Evolutionary conservation across 2,329 filamentous ascomycete species (phyloP), one percentile per base, ranked within the genome.

Genomic region (Venturia carpophila): DNA sequence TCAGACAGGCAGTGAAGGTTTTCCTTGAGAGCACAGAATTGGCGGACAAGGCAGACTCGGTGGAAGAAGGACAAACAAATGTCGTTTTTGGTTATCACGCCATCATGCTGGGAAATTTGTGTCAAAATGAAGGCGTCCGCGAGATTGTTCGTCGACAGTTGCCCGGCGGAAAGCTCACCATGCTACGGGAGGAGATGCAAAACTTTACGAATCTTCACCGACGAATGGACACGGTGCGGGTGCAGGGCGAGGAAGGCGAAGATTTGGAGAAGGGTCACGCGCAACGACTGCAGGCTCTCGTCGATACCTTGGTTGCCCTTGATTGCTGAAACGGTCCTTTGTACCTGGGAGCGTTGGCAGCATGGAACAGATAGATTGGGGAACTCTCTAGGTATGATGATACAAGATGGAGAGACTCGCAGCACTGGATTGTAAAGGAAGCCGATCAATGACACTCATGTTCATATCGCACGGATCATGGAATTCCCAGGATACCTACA

Each of bases 81-180:
- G 91, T 97, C 37, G 87, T 89, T 1, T 86, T 93, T 73, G 92
- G 91, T 19, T 97, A 96, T 73, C 80, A 97, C 30, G 87, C 91
- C 0, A 87, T 97, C 17, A 80, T 96, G 6, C 81, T 97, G 2
- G 91, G 91, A 21, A 94, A 92, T 69, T 78, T 97, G 30, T 92
- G 87, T 69, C 79, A 94, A 37, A 79, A 83, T 64, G 60, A 42
- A 3, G 11, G n/a, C 37, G 15, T 65, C 10, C 63, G 65, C 37
- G 13, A 43, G n/a, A 62, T 68, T 34, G 67, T 75, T 7, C 62
- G 66, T 11, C 67, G 68, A 5, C 71, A 73, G 11, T 74, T 86
- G 37, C 79, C 79, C 1, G 77, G 78, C 1, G 73, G 79, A 34
- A 80, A 77, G 5, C 72, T 88, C 17, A 69, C 75, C 6, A 71